These are phyloP conservation scores for Musa balbisiana DNA, from an alignment of 202 grass and related monocot species.

Conservation along the genomic window DNA sequence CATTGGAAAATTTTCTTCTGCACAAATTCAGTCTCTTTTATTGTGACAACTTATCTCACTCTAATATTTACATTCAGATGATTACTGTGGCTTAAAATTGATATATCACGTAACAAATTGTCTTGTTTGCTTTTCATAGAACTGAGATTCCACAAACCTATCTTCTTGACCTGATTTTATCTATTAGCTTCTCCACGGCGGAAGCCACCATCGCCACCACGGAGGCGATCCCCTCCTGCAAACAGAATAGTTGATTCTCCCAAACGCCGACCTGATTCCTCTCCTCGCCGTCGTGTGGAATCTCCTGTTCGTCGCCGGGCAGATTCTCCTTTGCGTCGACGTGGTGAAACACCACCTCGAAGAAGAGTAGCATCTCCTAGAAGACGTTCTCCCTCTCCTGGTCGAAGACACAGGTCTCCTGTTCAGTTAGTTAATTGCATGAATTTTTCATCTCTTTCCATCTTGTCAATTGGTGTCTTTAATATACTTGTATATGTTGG, in stretches of 20 bases:
- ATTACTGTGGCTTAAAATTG: background rate
- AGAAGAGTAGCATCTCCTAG: slow-evolving; percentile 61
- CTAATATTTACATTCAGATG: background rate
- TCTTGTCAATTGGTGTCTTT: slow-evolving; percentile 4
- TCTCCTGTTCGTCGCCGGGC: slow-evolving; percentile 40
- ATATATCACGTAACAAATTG: background rate
- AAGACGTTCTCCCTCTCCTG: slow-evolving; percentile 70
- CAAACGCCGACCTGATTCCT: slow-evolving; percentile 33
- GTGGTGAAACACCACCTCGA: slow-evolving; percentile 50
- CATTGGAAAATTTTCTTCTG: background rate
- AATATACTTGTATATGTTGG: slow-evolving; percentile 25
- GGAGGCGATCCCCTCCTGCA: slow-evolving; percentile 50
- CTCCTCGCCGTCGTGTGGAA: slow-evolving; percentile 46
- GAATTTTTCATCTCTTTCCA: background rate
- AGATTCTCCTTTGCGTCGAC: slow-evolving; percentile 47
- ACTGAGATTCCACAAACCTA: background rate
- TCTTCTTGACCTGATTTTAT: slow-evolving; percentile 9
- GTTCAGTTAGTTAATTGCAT: slow-evolving; percentile 34
- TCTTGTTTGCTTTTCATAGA: background rate
- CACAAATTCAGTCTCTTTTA: background rate
- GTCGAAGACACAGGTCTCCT: slow-evolving; percentile 63
- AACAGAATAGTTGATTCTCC: slow-evolving; percentile 31
- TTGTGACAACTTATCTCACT: background rate
- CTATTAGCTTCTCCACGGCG: slow-evolving; percentile 60
- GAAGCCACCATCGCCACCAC: slow-evolving; percentile 48